Percentiles rank a stretch among this genome's conserved stretches.
Evolutionary conservation across 805 yeast species (phyloP).

Genomic region (Sugiyamaella qingdaonensis): DNA sequence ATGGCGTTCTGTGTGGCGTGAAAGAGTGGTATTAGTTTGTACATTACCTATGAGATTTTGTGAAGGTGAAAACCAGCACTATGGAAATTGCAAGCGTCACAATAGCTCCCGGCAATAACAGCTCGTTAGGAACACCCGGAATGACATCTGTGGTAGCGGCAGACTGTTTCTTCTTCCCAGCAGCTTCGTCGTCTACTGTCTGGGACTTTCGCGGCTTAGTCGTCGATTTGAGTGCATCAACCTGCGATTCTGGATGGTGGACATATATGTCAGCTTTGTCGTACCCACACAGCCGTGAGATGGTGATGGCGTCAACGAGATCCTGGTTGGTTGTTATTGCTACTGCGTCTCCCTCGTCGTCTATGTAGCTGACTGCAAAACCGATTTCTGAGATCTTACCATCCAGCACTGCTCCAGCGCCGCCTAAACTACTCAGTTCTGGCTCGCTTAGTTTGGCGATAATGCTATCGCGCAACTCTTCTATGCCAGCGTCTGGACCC

Average conservation of each 20-base stretch:
- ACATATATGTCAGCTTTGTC: slow-evolving; percentile 69
- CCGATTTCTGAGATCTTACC: slow-evolving; percentile 23
- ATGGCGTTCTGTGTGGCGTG: neutral
- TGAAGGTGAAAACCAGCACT: slow-evolving; percentile 51
- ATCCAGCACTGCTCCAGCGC: slow-evolving; percentile 28
- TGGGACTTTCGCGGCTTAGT: slow-evolving; percentile 3
- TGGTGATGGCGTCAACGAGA: slow-evolving; percentile 63
- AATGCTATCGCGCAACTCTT: slow-evolving; percentile 41
- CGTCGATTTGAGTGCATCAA: slow-evolving; percentile 22
- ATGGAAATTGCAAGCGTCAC: slow-evolving; percentile 57
- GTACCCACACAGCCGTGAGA: slow-evolving; percentile 44
- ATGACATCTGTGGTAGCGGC: slow-evolving; percentile 32
- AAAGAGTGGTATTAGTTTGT: neutral
- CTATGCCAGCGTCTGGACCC: slow-evolving; percentile 53
- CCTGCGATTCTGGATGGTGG: slow-evolving; percentile 58
- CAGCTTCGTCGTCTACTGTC: slow-evolving; percentile 12
- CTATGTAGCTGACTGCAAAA: slow-evolving; percentile 73
- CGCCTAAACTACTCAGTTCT: slow-evolving; percentile 39
- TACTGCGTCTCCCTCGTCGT: slow-evolving; percentile 80
- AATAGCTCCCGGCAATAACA: slow-evolving; percentile 60
- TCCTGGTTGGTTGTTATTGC: slow-evolving; percentile 73
- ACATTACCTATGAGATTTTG: neutral
- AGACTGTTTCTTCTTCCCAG: slow-evolving; percentile 1
- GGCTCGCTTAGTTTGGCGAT: slow-evolving; percentile 35
- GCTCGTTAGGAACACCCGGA: slow-evolving; percentile 56